A percentile compares a stretch with the other conserved stretches of the same genome.
phyloP scores from a whole-genome alignment of 345 rosid species.

The Gossypium raimondii region DNA sequence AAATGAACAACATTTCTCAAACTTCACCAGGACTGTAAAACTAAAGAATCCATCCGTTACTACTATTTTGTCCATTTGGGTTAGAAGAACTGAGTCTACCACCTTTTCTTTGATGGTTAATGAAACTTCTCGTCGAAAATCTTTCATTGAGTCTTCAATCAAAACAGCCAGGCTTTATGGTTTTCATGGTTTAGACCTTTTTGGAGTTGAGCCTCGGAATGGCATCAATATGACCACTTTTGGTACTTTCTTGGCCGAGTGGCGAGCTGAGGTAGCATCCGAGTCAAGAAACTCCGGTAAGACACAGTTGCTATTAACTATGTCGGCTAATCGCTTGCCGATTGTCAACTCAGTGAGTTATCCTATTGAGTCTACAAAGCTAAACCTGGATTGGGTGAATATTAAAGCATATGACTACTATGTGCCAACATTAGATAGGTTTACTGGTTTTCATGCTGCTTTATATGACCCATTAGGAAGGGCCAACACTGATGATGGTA shows the following conservation, averaged over 20 bases:
- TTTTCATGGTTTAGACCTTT: slow-evolving; percentile 32
- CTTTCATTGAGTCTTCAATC: slow-evolving; percentile 23
- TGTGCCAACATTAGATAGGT: slow-evolving; percentile 21
- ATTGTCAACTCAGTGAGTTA: not conserved
- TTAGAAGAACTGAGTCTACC: not conserved
- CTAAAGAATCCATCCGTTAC: slow-evolving; percentile 19
- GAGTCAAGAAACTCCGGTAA: slow-evolving; percentile 22
- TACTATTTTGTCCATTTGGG: slow-evolving; percentile 19
- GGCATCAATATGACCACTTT: slow-evolving; percentile 19
- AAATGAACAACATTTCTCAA: slow-evolving; percentile 13
- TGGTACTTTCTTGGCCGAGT: slow-evolving; percentile 28
- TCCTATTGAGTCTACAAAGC: slow-evolving; percentile 19
- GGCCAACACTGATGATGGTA: slow-evolving; percentile 10
- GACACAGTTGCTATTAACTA: slow-evolving; percentile 22
- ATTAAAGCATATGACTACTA: slow-evolving; percentile 21
- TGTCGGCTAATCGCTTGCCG: slow-evolving; percentile 11
- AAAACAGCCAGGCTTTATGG: slow-evolving; percentile 23
- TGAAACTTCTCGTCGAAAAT: slow-evolving; percentile 7
- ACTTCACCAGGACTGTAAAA: slow-evolving; percentile 18
- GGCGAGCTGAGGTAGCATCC: slow-evolving; percentile 21
- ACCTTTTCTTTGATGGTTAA: slow-evolving; percentile 15
- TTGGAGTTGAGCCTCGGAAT: slow-evolving; percentile 10
- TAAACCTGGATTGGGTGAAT: slow-evolving; percentile 26
- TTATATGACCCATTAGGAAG: slow-evolving; percentile 16
- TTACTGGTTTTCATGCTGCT: slow-evolving; percentile 28